Conservation (phyloP, 2,329 filamentous ascomycete species). For the Ophioceras dolichostomum region DNA sequence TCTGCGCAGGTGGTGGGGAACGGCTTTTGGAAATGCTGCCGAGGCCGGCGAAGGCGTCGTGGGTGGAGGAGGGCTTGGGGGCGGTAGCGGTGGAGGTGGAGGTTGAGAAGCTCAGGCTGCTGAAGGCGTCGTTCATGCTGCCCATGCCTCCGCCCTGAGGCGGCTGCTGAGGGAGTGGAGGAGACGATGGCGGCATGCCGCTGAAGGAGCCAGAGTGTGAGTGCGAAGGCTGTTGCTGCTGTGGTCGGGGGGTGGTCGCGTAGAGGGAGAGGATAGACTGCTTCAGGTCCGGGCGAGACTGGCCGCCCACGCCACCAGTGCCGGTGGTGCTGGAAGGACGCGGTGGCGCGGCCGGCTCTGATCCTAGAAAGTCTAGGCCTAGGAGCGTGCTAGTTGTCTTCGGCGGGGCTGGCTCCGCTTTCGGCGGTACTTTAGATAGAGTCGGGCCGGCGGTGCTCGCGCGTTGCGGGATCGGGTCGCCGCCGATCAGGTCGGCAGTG, state of each 20-base stretch:
- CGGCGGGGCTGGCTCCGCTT: constrained; percentile 53
- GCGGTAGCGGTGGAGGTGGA: constrained; percentile 26
- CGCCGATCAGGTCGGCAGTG: constrained; percentile 72
- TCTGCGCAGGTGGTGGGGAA: constrained; percentile 10
- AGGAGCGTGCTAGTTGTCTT: constrained; percentile 67
- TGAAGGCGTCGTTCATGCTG: constrained; percentile 72
- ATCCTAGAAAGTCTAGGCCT: constrained; percentile 85
- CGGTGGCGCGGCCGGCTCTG: constrained; percentile 54
- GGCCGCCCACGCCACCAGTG: constrained; percentile 43
- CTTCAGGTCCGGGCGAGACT: constrained; percentile 85
- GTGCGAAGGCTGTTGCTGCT: constrained; percentile 44
- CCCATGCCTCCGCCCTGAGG: constrained; percentile 26
- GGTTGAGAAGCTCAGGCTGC: constrained; percentile 25
- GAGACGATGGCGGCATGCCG: constrained; percentile 38
- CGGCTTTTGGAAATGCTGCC: constrained; percentile 16
- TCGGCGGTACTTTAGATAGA: constrained; percentile 42
- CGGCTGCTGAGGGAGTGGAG: constrained; percentile 24
- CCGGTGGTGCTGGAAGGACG: constrained; percentile 73
- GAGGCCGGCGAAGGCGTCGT: constrained; percentile 21
- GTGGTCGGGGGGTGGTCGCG: constrained; percentile 70
- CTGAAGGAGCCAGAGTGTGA: constrained; percentile 53
- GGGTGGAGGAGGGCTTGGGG: constrained; percentile 21
- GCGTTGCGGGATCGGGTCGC: constrained; percentile 55
- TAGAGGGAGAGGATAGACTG: constrained; percentile 96
- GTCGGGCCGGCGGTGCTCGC: constrained; percentile 63